phyloP scores from a whole-genome alignment of 306 rosid species.

The Pachyrhizus erosus region DNA sequence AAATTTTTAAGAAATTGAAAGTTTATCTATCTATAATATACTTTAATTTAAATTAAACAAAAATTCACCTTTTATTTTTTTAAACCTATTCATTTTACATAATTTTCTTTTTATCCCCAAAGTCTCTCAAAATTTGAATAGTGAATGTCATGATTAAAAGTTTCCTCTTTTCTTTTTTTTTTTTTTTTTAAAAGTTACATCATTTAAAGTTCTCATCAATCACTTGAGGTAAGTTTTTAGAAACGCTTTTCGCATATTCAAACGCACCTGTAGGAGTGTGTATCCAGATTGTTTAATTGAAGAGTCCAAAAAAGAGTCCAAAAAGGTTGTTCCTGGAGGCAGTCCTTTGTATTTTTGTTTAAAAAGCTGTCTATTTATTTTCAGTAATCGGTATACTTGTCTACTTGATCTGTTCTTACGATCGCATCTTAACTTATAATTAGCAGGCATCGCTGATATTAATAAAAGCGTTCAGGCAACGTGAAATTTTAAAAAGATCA shows the following conservation, averaged over 20 bases:
- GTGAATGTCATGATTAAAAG: not conserved
- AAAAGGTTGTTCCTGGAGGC: not conserved
- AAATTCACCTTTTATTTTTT: no score
- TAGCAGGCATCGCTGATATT: not conserved
- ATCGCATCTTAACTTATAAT: not conserved
- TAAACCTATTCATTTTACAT: not conserved
- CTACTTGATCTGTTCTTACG: not conserved
- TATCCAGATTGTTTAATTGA: not conserved
- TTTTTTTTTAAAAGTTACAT: not conserved
- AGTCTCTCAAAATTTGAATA: not conserved
- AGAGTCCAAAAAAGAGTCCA: not conserved
- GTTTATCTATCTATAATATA: not conserved
- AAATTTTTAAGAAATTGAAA: not conserved
- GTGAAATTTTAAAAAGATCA: not conserved
- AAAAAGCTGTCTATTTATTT: not conserved
- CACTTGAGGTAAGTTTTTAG: not conserved
- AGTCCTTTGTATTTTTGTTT: not conserved
- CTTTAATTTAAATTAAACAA: no score
- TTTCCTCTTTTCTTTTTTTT: not conserved
- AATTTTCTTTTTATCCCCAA: not conserved
- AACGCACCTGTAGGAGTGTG: not conserved
- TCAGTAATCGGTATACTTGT: not conserved
- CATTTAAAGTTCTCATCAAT: not conserved
- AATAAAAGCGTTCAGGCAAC: not conserved
- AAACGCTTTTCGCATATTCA: conserved; percentile 2